Evolutionary conservation across 805 yeast species (phyloP), one percentile per base, ranked within the genome.

Genomic region (Ogataea naganishii): DNA sequence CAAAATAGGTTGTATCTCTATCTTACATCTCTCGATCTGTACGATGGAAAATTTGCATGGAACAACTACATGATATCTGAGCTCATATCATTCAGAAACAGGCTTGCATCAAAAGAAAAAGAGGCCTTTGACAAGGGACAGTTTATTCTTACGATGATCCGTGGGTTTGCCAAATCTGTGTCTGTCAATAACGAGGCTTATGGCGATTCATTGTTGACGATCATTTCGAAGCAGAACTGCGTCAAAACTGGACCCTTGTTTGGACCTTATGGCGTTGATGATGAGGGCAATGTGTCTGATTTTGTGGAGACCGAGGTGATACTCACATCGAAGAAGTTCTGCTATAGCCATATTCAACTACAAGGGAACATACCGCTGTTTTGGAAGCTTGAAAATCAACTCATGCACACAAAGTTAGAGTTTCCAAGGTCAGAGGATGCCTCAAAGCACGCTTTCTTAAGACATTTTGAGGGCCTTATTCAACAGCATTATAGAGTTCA

Each of bases 231-330:
- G 39, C 78, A 72, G 37, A 58, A 66, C 18, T 66, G 75, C 34
- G 44, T 46, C 18, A 66, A 65, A 37, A 37, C 31, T 9, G 75
- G 75, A 0, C 62, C 66, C 0, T 47, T 71, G 13, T 71, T 70
- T 44, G 79, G 79, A 1, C 71, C 71, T 18, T 66, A 67, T 57
- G 73, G 79, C 20, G 59, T 70, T 41, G 79, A 72, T 43, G 78
- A 72, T 36, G 66, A 66, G 23, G 75, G 77, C 1, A 58, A 61
- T 14, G 72, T 60, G 10, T 58, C 75, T 3, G 69, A 71, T 40
- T 70, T 57, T 41, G 68, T 62, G 14, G 78, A 72, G 40, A 57
- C 72, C 4, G 78, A 72, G 45, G 44, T 70, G 11, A 56, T 71
- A 7, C 43, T 70, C 7, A 65, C 66, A 27, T 54, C 64, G 5